Evolutionary conservation across 345 rosid species (phyloP).

Genomic region (Lepidium africanum): DNA sequence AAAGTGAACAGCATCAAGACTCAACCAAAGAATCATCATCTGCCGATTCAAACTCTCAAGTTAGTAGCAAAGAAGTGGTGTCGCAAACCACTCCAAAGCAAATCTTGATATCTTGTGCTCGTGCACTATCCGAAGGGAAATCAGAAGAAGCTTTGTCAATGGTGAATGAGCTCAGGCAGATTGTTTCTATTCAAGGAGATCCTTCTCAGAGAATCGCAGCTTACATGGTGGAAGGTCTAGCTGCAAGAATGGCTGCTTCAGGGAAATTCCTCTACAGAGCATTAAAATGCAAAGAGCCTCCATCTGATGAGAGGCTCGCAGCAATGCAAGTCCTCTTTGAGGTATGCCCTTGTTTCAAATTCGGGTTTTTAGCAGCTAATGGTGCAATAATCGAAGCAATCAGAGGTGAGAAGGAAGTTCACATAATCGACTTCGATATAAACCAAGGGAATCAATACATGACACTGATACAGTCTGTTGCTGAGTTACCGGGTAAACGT

Average conservation of each 20-base stretch:
- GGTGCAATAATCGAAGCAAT: slow-evolving; percentile 76
- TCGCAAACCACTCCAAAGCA: slow-evolving; percentile 58
- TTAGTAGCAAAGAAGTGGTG: slow-evolving; percentile 55
- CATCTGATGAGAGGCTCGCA: slow-evolving; percentile 86
- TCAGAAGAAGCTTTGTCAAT: slow-evolving; percentile 51
- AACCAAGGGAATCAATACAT: slow-evolving; percentile 96
- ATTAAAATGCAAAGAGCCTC: slow-evolving; percentile 96
- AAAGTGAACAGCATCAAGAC: slow-evolving; percentile 44
- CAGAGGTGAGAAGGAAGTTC: slow-evolving; percentile 64
- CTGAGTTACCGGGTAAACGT: slow-evolving; percentile 37
- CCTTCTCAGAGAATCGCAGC: slow-evolving; percentile 94
- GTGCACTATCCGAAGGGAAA: slow-evolving; percentile 58
- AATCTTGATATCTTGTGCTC: slow-evolving; percentile 73
- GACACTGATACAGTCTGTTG: slow-evolving; percentile 64
- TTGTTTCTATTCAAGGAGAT: slow-evolving; percentile 89
- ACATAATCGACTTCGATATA: slow-evolving; percentile 83
- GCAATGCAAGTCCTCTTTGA: slow-evolving; percentile 98
- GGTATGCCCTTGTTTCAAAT: slow-evolving; percentile 94
- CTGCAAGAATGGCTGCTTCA: slow-evolving; percentile 87
- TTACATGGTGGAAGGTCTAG: slow-evolving; percentile 97
- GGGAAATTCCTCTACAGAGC: slow-evolving; percentile 83
- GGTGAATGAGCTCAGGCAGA: slow-evolving; percentile 64
- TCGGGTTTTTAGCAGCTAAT: slow-evolving; percentile 90
- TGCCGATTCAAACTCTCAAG: slow-evolving; percentile 65
- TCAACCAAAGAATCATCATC: slow-evolving; percentile 84